Base-by-base conservation (phyloP, 1,284 basidiomycete genomes). In the Leucoagaricus sp. region DNA sequence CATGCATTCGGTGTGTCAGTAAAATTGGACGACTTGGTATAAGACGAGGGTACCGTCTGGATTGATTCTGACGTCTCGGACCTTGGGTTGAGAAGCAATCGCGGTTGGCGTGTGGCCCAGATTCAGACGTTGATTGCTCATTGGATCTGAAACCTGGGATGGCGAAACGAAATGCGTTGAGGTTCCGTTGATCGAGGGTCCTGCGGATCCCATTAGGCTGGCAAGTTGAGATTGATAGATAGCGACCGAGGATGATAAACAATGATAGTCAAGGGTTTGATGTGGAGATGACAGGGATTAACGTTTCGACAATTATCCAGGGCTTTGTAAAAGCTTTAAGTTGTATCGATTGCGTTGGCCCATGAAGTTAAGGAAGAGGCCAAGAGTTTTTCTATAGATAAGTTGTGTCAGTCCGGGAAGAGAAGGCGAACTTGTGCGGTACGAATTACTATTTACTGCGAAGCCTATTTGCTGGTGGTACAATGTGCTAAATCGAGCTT, bases 1-100 rank as follows among this genome's bases (percentile, higher is more conserved):
- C 1, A 57, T 53, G 46, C 59, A 56, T 2, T 63, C 63, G 40
- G 42, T 44, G 25, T 51, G 44, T 50, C 63, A 65, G 58, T 70
- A 69, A 58, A 69, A 67, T 13, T 63, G 61, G 36, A 66, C 63
- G 28, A 67, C 60, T 56, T 71, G 70, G 54, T 72, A 71, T 21
- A 72, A 52, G 50, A 69, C 59, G 33, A 58, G 53, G 8, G 47
- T 44, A 10, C 68, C 68, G 55, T 71, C 62, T 36, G 68, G 65
- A 53, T 67, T 70, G 59, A 70, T 64, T 41, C 64, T 66, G 48
- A 69, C 63, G 54, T 71, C 69, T 48, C 69, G 65, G 17, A 70
- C 61, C 57, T 70, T 71, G 23, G 56, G 53, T n/a, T 66, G 58
- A 5, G 64, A 63, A n/a, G 67, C 63, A 48, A 70, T 68, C 31